A percentile compares a stretch with the other conserved stretches of the same genome.
Conservation (phyloP, 2,329 filamentous ascomycete species). For the Aspergillus spinulosporus region DNA sequence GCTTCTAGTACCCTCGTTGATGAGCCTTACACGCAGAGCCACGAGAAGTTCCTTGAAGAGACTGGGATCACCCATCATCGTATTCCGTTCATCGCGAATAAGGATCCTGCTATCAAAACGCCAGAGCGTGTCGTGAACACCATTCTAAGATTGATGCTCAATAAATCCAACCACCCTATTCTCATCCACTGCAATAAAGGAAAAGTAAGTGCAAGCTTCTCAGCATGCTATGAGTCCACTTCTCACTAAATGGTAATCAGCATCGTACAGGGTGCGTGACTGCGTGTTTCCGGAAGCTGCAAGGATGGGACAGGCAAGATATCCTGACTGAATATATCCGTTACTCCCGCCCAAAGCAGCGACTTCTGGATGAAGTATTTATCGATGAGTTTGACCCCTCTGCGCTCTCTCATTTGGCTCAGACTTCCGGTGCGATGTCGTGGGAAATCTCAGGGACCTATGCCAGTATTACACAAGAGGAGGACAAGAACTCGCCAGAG, state of each 20-base stretch:
- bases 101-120: conserved; percentile 67
- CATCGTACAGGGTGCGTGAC: conserved; percentile 91
- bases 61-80: conserved; percentile 71
- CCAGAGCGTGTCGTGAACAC: conserved; percentile 66
- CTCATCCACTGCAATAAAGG: conserved; percentile 93
- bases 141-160: conserved; percentile 70
- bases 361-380: conserved; percentile 37
- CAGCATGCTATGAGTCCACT: not conserved
- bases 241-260: conserved; percentile 39
- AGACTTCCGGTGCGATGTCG: conserved; percentile 19
- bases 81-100: conserved; percentile 83
- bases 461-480: conserved; percentile 1
- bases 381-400: conserved; percentile 30
- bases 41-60: conserved; percentile 61
- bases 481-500: conserved; percentile 12
- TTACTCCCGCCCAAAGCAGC: conserved; percentile 57
- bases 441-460: conserved; percentile 17
- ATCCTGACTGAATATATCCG: conserved; percentile 72
- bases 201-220: conserved; percentile 54
- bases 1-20: conserved; percentile 60
- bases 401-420: conserved; percentile 23
- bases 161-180: conserved; percentile 73
- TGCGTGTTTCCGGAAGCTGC: conserved; percentile 72
- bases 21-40: conserved; percentile 56
- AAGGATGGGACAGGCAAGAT: conserved; percentile 63